Conservation (phyloP, 2,329 filamentous ascomycete genomes). For the Neurospora sp. region DNA sequence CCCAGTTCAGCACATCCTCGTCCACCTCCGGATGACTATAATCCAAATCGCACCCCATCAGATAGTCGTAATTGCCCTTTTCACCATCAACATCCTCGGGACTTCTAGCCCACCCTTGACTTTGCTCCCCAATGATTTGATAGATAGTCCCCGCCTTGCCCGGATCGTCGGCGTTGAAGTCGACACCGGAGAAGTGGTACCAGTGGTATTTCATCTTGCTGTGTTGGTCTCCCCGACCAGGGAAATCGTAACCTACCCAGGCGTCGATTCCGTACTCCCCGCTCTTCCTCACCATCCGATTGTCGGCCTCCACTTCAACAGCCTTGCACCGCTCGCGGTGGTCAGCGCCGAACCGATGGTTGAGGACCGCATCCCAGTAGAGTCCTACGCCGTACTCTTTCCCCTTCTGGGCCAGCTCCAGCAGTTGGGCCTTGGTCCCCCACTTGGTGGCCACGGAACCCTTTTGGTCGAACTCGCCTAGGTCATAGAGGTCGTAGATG, state of each 20-base stretch:
- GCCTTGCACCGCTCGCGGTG: conserved; percentile 20
- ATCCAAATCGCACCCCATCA: conserved; percentile 65
- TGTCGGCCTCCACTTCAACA: conserved; percentile 19
- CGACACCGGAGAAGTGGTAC: conserved; percentile 61
- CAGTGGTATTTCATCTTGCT: conserved; percentile 57
- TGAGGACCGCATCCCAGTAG: conserved; percentile 62
- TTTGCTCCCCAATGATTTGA: conserved; percentile 50
- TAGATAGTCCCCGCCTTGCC: conserved; percentile 51
- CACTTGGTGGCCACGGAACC: conserved; percentile 54
- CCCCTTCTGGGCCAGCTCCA: conserved; percentile 39
- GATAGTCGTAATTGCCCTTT: conserved; percentile 59
- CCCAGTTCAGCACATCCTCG: conserved; percentile 56
- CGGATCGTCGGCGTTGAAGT: conserved; percentile 50
- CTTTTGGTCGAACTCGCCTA: conserved; percentile 67
- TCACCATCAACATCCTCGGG: conserved; percentile 44
- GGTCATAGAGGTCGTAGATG: conserved; percentile 59
- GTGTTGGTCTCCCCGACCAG: conserved; percentile 51
- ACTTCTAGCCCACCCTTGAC: conserved; percentile 53
- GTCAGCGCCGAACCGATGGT: conserved; percentile 63
- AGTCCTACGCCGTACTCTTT: conserved; percentile 44
- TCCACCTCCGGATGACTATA: conserved; percentile 53
- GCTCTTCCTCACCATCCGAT: conserved; percentile 41
- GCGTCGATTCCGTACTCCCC: conserved; percentile 51
- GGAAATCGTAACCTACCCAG: conserved; percentile 62
- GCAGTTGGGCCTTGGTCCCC: conserved; percentile 53